Conservation (phyloP, 2,329 filamentous ascomycete genomes). For the Ceratocystis colombiana region DNA sequence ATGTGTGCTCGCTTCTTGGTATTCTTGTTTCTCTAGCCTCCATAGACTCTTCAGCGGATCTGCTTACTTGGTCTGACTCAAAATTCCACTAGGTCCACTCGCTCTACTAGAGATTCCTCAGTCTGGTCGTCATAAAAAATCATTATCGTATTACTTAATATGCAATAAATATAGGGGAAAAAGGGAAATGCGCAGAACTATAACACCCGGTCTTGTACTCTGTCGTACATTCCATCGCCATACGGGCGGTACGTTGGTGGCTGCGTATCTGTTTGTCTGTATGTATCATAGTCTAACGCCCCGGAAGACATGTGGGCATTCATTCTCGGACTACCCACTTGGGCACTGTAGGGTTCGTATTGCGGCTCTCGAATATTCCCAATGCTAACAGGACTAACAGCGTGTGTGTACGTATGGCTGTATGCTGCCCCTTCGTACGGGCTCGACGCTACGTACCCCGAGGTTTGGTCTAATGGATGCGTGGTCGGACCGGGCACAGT, state of each 20-base stretch:
- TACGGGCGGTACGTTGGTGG: slow-evolving; percentile 30
- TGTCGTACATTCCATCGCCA: slow-evolving; percentile 35
- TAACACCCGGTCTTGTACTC: slow-evolving; percentile 19
- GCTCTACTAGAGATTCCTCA: too few species aligned
- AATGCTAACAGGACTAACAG: neutral
- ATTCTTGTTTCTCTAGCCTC: too few species aligned
- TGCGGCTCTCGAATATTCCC: neutral
- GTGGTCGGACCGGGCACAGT: neutral
- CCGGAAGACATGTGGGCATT: slow-evolving; percentile 28
- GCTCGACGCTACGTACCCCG: neutral
- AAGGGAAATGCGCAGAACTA: neutral
- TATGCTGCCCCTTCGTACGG: slow-evolving; percentile 2
- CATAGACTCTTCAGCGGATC: too few species aligned
- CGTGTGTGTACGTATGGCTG: neutral
- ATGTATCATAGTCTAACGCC: slow-evolving; percentile 29
- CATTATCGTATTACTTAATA: neutral
- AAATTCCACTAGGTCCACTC: too few species aligned
- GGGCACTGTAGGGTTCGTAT: slow-evolving; percentile 26
- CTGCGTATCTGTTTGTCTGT: slow-evolving; percentile 21
- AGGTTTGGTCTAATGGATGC: neutral
- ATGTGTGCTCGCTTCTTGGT: too few species aligned
- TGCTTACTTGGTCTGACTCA: too few species aligned
- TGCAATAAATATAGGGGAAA: neutral
- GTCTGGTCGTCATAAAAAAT: neutral
- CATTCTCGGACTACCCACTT: slow-evolving; percentile 28